A percentile compares a stretch with the other conserved stretches of the same genome.
Conservation (phyloP, 306 rosid genomes). For the Citrullus amarus region DNA sequence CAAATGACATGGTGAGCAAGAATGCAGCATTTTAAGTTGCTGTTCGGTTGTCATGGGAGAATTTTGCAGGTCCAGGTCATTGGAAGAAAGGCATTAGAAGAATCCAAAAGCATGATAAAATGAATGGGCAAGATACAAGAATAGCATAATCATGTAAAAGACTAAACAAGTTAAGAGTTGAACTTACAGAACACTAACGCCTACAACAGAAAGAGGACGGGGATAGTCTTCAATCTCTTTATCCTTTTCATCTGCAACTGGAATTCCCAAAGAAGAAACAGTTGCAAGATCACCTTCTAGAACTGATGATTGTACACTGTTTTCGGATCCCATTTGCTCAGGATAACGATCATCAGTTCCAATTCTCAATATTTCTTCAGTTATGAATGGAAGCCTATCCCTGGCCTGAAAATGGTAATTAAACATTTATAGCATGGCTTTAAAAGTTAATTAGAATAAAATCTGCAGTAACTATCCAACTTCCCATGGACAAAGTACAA, state of each 20-base stretch:
- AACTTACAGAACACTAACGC: conserved; percentile 91
- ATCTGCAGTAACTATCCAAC: neutral
- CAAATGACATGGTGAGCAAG: neutral
- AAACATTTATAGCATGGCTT: neutral
- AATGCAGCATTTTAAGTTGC: neutral
- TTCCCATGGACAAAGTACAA: neutral
- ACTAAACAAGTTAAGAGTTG: neutral
- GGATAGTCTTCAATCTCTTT: conserved; percentile 69
- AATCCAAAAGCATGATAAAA: neutral
- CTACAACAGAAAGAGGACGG: conserved; percentile 64
- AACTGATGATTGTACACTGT: conserved; percentile 15
- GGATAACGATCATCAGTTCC: conserved; percentile 34
- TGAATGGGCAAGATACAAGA: neutral
- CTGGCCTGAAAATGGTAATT: conserved; percentile 35
- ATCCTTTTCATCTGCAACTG: conserved; percentile 25
- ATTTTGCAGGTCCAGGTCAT: neutral
- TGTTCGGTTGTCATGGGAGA: neutral
- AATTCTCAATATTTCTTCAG: conserved; percentile 54
- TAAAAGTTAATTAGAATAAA: neutral
- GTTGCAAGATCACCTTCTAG: conserved; percentile 22
- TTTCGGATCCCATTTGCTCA: conserved; percentile 25
- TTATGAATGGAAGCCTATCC: conserved; percentile 46
- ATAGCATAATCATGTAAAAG: neutral
- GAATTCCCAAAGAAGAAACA: conserved; percentile 8
- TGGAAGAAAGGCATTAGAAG: neutral